Conservation (phyloP, 2,329 filamentous ascomycete species). For the Acarospora socialis region DNA sequence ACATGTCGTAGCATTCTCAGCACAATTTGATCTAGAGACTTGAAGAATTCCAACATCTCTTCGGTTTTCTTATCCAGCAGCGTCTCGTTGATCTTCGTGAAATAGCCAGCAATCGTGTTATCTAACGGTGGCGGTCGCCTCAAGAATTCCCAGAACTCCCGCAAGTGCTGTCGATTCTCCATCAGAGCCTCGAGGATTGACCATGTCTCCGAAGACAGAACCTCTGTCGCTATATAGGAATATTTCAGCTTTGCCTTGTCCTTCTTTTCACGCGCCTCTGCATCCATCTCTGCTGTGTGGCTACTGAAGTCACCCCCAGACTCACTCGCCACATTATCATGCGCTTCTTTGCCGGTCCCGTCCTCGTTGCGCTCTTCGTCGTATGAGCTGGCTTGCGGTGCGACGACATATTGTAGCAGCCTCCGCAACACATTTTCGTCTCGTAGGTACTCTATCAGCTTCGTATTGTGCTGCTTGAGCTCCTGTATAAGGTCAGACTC, state of each 20-base stretch:
- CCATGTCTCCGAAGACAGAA: conserved; percentile 92
- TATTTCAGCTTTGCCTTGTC: conserved; percentile 90
- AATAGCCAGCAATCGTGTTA: conserved; percentile 89
- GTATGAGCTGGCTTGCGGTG: conserved; percentile 45
- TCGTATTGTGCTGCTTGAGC: conserved; percentile 94
- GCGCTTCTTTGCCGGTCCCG: conserved; percentile 20
- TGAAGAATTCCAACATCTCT: conserved; percentile 87
- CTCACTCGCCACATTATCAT: too few relatives aligned
- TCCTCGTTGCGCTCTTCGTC: conserved; percentile 36
- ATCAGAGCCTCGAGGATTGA: conserved; percentile 88
- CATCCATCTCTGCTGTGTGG: too few relatives aligned
- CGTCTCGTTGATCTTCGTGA: conserved; percentile 98
- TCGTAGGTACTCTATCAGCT: conserved; percentile 89
- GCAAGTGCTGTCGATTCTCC: conserved; percentile 64
- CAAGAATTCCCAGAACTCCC: conserved; percentile 83
- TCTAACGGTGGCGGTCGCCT: conserved; percentile 74
- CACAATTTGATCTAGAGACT: conserved; percentile 66
- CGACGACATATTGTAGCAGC: conserved; percentile 82
- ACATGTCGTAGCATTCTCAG: conserved; percentile 81
- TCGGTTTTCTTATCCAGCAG: conserved; percentile 95
- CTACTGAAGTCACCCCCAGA: too few relatives aligned
- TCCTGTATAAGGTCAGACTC: conserved; percentile 95
- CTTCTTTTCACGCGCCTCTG: conserved; percentile 27
- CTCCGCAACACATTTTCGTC: conserved; percentile 73
- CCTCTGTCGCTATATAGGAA: conserved; percentile 83